phyloP scores from a whole-genome alignment of 768 basidiomycete genomes.

The Boletus pseudopeckii region DNA sequence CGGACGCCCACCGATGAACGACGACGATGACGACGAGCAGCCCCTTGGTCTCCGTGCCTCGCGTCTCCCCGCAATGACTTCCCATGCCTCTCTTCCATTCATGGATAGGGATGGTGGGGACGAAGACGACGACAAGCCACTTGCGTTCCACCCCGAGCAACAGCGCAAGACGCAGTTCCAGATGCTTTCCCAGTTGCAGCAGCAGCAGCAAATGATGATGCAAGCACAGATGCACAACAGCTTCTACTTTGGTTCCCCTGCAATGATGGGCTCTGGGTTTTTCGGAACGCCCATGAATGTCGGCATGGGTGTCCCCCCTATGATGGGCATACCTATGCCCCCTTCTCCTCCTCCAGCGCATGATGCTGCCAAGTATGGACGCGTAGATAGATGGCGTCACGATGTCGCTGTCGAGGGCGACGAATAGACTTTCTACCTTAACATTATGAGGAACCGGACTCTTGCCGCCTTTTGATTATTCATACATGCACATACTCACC shows the following conservation, averaged over 20 bases:
- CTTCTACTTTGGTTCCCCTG: slow-evolving; percentile 66
- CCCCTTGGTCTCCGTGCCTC: slow-evolving; percentile 72
- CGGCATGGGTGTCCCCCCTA: slow-evolving; percentile 44
- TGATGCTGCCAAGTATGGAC: slow-evolving; percentile 63
- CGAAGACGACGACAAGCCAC: slow-evolving; percentile 68
- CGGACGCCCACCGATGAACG: slow-evolving; percentile 24
- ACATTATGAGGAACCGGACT: slow-evolving; percentile 8
- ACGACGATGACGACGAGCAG: slow-evolving; percentile 65
- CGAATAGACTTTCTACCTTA: slow-evolving; percentile 19
- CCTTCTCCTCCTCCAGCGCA: slow-evolving; percentile 61
- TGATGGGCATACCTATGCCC: slow-evolving; percentile 36
- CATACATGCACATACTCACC: neutral
- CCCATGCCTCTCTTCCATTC: slow-evolving; percentile 25
- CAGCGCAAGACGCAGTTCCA: slow-evolving; percentile 63
- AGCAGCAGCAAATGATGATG: slow-evolving; percentile 68
- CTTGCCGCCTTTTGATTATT: slow-evolving; percentile 8
- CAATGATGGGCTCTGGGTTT: slow-evolving; percentile 70
- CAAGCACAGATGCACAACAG: slow-evolving; percentile 72
- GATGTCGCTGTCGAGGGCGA: slow-evolving; percentile 75
- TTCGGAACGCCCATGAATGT: slow-evolving; percentile 57
- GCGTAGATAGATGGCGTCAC: slow-evolving; percentile 79
- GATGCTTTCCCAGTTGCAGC: slow-evolving; percentile 39
- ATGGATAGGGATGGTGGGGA: slow-evolving; percentile 42
- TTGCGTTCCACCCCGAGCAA: slow-evolving; percentile 76
- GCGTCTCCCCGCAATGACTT: slow-evolving; percentile 30